These are phyloP conservation scores for Leucocoprinus birnbaumii DNA, from an alignment of 768 basidiomycete genomes.

Conservation along the genomic window DNA sequence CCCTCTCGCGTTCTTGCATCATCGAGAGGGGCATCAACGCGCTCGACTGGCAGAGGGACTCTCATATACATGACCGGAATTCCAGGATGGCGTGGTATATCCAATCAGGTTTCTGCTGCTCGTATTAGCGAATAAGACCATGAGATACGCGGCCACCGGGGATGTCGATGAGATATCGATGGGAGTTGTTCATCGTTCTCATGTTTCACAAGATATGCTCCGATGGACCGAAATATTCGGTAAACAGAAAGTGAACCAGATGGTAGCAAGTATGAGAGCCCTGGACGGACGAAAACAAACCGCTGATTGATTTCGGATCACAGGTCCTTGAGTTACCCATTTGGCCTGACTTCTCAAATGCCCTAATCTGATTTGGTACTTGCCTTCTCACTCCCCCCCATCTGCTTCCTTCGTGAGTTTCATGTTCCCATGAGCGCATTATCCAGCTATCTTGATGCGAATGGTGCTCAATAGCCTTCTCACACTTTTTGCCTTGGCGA, in stretches of 20 bases:
- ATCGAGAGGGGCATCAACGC: neutral
- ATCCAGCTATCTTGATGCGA: neutral
- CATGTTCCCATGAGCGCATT: neutral
- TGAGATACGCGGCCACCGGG: neutral
- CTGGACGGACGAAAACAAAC: no score
- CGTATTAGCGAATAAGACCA: neutral
- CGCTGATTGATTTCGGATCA: neutral
- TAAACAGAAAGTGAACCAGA: neutral
- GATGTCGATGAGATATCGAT: neutral
- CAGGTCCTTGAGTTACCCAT: neutral
- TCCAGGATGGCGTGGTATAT: neutral
- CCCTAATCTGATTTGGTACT: neutral
- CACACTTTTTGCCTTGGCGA: neutral
- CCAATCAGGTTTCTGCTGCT: constrained; percentile 4
- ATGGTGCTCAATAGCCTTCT: neutral
- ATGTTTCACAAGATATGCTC: constrained; percentile 1
- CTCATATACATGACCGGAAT: neutral
- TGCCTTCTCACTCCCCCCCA: constrained; percentile 2
- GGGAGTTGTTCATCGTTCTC: neutral
- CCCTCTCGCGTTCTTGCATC: constrained; percentile 1
- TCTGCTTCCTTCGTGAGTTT: neutral
- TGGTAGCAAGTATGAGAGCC: no score
- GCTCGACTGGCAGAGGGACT: neutral
- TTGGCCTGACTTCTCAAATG: neutral
- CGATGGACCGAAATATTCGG: neutral